Percentiles rank a stretch among this genome's conserved stretches.
Evolutionary conservation across 768 basidiomycete species (phyloP).

Genomic region (Tricholoma matsutake): DNA sequence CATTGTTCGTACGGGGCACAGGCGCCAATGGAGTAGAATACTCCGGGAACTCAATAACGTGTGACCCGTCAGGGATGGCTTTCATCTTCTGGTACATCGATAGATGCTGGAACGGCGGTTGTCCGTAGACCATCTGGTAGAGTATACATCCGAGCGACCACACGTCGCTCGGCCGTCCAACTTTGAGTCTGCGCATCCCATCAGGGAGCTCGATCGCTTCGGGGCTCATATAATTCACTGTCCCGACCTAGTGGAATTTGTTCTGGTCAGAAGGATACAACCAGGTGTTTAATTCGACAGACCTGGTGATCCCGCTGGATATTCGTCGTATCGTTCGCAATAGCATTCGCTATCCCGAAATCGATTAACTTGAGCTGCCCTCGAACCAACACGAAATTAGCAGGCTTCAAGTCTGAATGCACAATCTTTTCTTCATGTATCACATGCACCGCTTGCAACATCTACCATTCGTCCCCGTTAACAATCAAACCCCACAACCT

Average conservation of each 20-base stretch:
- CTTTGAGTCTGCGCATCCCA: constrained; percentile 86
- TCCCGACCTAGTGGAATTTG: constrained; percentile 68
- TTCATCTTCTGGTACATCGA: constrained; percentile 88
- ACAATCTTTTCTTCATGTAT: constrained; percentile 99
- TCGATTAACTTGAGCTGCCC: constrained; percentile 97
- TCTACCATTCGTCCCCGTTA: constrained; percentile 45
- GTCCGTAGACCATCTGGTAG: constrained; percentile 98
- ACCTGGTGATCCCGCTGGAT: constrained; percentile 97
- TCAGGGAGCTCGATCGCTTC: constrained; percentile 91
- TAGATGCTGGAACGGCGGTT: constrained; percentile 87
- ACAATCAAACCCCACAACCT: neutral
- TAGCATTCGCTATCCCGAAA: constrained; percentile 99
- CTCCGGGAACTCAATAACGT: constrained; percentile 82
- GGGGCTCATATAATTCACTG: constrained; percentile 98
- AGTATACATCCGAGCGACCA: constrained; percentile 98
- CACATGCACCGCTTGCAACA: constrained; percentile 97
- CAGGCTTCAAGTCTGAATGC: constrained; percentile 97
- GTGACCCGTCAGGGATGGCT: constrained; percentile 77
- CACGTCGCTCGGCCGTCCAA: constrained; percentile 93
- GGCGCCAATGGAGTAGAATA: constrained; percentile 54
- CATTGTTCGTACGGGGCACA: constrained; percentile 26
- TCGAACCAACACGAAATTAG: constrained; percentile 95
- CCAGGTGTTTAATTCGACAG: constrained; percentile 7
- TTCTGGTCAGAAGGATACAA: constrained; percentile 5
- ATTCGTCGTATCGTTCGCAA: constrained; percentile 98